Conservation (phyloP, 1,284 basidiomycete species). For the Peniophora sp. region DNA sequence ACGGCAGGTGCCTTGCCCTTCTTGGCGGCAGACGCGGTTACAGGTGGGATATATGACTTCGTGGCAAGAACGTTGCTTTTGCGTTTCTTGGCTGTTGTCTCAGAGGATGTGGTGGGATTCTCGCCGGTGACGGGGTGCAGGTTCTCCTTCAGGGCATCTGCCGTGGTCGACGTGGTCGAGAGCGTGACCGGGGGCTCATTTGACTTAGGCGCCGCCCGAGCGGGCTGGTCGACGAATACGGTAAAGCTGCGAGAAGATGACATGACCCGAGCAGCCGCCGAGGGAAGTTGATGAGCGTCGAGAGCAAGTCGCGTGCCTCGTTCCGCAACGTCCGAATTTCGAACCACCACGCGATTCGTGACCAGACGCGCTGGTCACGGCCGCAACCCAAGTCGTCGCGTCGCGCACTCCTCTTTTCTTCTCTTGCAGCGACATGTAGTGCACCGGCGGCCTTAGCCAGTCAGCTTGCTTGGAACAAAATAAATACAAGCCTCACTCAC, state of each 20-base stretch:
- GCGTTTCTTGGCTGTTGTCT: constrained; percentile 45
- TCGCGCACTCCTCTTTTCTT: no score
- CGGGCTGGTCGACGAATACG: constrained; percentile 51
- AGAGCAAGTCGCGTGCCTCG: no score
- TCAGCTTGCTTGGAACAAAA: no score
- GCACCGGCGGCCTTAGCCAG: no score
- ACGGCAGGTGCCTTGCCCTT: constrained; percentile 28
- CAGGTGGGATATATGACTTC: constrained; percentile 35
- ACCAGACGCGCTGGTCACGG: no score
- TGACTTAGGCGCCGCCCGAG: constrained; percentile 10
- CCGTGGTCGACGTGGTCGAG: constrained; percentile 24
- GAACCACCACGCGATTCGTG: no score
- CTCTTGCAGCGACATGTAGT: no score
- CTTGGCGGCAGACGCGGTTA: constrained; percentile 31
- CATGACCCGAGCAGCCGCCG: no score
- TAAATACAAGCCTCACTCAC: no score
- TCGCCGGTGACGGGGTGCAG: constrained; percentile 64
- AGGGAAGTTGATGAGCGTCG: no score
- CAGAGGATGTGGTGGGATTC: constrained; percentile 31
- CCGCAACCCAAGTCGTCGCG: no score
- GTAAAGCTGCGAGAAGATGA: constrained; percentile 46
- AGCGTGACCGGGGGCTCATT: constrained; percentile 9
- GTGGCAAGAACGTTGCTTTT: constrained; percentile 51
- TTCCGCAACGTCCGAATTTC: no score
- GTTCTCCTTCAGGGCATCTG: constrained; percentile 64